These are phyloP conservation scores for Orbilia quercus DNA, from an alignment of 2,329 filamentous ascomycete genomes.

Conservation along the genomic window DNA sequence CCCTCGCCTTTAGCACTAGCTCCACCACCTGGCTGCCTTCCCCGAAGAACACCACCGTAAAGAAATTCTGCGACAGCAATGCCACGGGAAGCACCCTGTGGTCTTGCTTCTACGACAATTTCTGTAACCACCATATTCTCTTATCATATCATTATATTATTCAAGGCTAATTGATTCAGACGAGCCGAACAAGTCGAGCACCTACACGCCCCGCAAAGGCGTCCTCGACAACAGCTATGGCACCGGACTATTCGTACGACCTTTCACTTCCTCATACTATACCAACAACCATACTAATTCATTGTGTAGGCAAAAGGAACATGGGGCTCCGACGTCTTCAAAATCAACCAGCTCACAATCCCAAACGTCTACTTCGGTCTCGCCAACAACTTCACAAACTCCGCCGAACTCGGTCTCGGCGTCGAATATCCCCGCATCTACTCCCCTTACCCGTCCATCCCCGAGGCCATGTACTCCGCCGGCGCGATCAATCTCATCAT, in stretches of 20 bases:
- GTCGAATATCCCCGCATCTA: constrained; percentile 23
- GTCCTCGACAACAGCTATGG: constrained; percentile 31
- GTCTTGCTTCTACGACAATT: constrained; percentile 49
- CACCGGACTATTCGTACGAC: constrained; percentile 36
- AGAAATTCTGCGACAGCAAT: constrained; percentile 32
- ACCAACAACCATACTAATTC: not conserved
- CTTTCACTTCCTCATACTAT: not conserved
- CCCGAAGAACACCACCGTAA: constrained; percentile 14
- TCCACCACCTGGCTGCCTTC: constrained; percentile 49
- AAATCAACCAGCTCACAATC: constrained; percentile 51
- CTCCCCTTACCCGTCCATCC: constrained; percentile 37
- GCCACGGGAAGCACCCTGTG: constrained; percentile 33
- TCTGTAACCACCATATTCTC: constrained; percentile 23
- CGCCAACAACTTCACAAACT: constrained; percentile 44
- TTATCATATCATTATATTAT: not conserved
- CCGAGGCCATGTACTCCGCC: constrained; percentile 30
- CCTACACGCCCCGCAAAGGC: constrained; percentile 8
- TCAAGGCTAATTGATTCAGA: constrained; percentile 8
- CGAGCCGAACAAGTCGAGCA: constrained; percentile 28
- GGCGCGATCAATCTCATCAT: constrained; percentile 32
- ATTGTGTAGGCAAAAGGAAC: constrained; percentile 39
- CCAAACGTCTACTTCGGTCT: constrained; percentile 46
- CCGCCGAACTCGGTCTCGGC: constrained; percentile 41
- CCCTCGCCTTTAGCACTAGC: constrained; percentile 44
- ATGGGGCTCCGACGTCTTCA: constrained; percentile 52